These are phyloP conservation scores for Debaryomyces psychrophilus DNA, from an alignment of 1,139 yeast species.

Conservation along the genomic window DNA sequence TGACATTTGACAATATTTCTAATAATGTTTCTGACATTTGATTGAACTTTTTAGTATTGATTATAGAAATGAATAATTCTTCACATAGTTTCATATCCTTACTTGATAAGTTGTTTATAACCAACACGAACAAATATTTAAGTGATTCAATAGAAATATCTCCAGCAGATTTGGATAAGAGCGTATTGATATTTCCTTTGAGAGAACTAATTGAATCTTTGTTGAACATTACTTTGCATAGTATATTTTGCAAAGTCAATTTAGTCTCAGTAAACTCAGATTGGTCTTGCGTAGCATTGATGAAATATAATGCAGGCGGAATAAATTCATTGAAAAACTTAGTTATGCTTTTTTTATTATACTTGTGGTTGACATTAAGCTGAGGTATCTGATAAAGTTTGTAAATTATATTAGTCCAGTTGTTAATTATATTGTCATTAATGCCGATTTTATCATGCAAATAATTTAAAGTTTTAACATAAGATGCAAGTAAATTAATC, in stretches of 20 bases:
- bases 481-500: conserved; percentile 24
- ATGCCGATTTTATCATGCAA: background rate
- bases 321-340: conserved; percentile 28
- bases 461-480: conserved; percentile 12
- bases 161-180: conserved; percentile 18
- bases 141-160: conserved; percentile 20
- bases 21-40: conserved; percentile 43
- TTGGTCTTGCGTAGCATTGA: conserved; percentile 7
- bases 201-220: conserved; percentile 22
- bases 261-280: conserved; percentile 7
- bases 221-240: conserved; percentile 20
- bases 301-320: conserved; percentile 18
- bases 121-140: conserved; percentile 27
- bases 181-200: conserved; percentile 22
- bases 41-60: conserved; percentile 29
- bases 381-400: conserved; percentile 32
- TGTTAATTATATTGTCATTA: background rate
- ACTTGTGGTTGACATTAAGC: conserved; percentile 27
- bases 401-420: conserved; percentile 29
- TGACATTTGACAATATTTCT: conserved; percentile 38
- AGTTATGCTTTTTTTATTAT: conserved; percentile 34
- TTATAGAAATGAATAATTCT: conserved; percentile 41
- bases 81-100: conserved; percentile 44
- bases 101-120: conserved; percentile 28
- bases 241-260: conserved; percentile 17